These are phyloP conservation scores for Turritis glabra DNA, from an alignment of 345 rosid species.

Conservation along the genomic window DNA sequence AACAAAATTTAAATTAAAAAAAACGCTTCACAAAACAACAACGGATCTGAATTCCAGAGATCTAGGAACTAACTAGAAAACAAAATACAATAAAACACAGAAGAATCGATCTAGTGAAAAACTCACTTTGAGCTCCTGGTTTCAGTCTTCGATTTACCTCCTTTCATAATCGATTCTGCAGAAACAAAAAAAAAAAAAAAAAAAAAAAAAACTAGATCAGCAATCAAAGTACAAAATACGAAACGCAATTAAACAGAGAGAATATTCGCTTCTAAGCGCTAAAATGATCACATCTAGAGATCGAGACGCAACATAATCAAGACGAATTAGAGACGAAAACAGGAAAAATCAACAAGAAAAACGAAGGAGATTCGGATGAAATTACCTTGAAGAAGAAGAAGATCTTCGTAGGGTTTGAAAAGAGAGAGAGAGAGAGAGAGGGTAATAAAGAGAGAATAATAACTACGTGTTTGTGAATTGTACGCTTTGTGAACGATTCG, in stretches of 20 bases:
- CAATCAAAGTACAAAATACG: background rate
- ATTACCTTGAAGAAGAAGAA: constrained; percentile 5
- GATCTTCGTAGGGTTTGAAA: constrained; percentile 18
- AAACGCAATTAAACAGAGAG: constrained; percentile 6
- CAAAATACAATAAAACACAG: background rate
- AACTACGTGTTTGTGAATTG: constrained; percentile 25
- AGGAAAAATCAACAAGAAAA: constrained; percentile 6
- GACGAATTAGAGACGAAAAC: constrained; percentile 2
- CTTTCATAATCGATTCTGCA: constrained; percentile 83
- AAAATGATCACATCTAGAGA: background rate
- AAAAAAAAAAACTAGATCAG: constrained; percentile 33
- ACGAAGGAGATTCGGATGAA: constrained; percentile 13
- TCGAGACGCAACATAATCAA: background rate
- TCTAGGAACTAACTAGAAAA: background rate
- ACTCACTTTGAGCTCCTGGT: constrained; percentile 73
- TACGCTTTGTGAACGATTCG: constrained; percentile 32
- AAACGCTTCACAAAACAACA: background rate
- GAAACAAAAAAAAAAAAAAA: background rate
- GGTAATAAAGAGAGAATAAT: background rate
- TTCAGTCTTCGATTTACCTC: constrained; percentile 82
- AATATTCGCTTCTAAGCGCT: background rate
- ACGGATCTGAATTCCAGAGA: constrained; percentile 45
- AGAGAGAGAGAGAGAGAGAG: constrained; percentile 8
- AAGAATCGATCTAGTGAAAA: background rate
- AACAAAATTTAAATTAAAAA: background rate